These are phyloP conservation scores for Yarrowia sp. DNA, from an alignment of 805 yeast genomes.

Conservation along the genomic window DNA sequence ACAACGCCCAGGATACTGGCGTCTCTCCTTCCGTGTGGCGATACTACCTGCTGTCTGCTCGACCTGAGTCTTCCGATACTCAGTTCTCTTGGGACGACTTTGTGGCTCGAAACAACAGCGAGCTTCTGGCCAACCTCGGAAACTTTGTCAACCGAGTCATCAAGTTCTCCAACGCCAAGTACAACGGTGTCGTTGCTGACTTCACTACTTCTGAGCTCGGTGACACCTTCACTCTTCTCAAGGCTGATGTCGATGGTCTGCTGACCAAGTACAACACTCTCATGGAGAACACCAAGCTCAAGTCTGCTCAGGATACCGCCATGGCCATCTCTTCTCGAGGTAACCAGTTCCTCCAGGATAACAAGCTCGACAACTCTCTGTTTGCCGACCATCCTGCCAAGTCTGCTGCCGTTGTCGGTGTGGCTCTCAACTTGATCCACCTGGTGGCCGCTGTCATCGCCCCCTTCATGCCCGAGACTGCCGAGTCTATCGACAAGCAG, in stretches of 20 bases:
- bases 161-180: slow-evolving; percentile 85
- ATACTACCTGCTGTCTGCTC: slow-evolving; percentile 83
- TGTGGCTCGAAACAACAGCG: slow-evolving; percentile 89
- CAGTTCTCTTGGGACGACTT: slow-evolving; percentile 98
- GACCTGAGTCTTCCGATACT: slow-evolving; percentile 95
- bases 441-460: slow-evolving; percentile 74
- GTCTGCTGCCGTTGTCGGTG: slow-evolving; percentile 88
- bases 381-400: slow-evolving; percentile 70
- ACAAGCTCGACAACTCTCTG: slow-evolving; percentile 85
- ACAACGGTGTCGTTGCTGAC: slow-evolving; percentile 82
- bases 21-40: slow-evolving; percentile 94
- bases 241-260: slow-evolving; percentile 59
- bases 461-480: slow-evolving; percentile 89
- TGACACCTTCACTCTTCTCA: slow-evolving; percentile 43
- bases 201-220: slow-evolving; percentile 49
- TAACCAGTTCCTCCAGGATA: slow-evolving; percentile 92
- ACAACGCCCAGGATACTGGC: slow-evolving; percentile 92
- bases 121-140: slow-evolving; percentile 92
- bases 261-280: slow-evolving; percentile 60
- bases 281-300: slow-evolving; percentile 68
- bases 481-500: slow-evolving; percentile 66
- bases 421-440: slow-evolving; percentile 84
- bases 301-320: slow-evolving; percentile 87
- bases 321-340: slow-evolving; percentile 92
- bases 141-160: slow-evolving; percentile 92